Evolutionary conservation across 306 rosid genomes (phyloP).

Genomic region (Quillaja saponaria): DNA sequence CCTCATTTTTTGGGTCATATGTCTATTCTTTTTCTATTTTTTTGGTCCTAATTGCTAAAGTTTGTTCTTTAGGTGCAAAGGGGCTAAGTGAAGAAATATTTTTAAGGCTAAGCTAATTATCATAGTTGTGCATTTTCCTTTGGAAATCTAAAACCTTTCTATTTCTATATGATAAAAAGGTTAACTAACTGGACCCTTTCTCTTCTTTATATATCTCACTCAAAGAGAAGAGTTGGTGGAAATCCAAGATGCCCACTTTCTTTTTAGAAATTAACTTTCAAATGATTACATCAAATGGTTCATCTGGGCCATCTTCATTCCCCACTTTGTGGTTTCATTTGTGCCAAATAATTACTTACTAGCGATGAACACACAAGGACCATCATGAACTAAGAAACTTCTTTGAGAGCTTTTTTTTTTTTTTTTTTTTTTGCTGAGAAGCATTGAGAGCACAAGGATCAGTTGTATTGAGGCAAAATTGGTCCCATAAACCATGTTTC

Average conservation of each 20-base stretch:
- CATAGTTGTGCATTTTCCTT: constrained; percentile 38
- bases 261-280: constrained; percentile 1
- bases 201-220: constrained; percentile 15
- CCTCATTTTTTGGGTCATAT: constrained; percentile 44
- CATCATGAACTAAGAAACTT: too few species aligned
- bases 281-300: constrained; percentile 39
- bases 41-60: constrained; percentile 7
- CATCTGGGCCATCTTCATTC: constrained; percentile 3
- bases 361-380: too few species aligned
- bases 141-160: constrained; percentile 18
- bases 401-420: too few species aligned
- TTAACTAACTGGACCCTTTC: constrained; percentile 32
- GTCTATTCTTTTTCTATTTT: constrained; percentile 23
- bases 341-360: too few species aligned
- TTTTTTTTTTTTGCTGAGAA: too few species aligned
- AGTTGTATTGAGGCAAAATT: too few species aligned
- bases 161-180: constrained; percentile 32
- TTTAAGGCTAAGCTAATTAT: constrained; percentile 39
- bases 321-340: background rate
- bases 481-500: too few species aligned
- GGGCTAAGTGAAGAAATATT: constrained; percentile 26
- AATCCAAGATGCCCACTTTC: constrained; percentile 4
- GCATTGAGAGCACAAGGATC: too few species aligned
- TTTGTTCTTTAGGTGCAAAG: constrained; percentile 18
- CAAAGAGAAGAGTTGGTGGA: constrained; percentile 19